phyloP scores from a whole-genome alignment of 257 asterid species.

The Solanum clarkiae region DNA sequence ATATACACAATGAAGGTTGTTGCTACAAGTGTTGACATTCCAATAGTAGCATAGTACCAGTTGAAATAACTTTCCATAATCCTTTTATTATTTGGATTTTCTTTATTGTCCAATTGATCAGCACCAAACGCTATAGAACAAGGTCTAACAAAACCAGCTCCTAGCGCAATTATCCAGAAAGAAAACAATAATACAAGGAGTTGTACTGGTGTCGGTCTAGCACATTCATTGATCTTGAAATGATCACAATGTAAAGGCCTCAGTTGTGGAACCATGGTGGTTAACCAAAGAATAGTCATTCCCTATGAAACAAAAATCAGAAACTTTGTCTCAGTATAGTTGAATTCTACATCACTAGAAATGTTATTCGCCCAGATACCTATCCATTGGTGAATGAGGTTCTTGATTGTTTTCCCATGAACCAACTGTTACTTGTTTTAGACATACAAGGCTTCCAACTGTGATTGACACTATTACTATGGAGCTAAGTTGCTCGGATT shows the following conservation, averaged over 20 bases:
- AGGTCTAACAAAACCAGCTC: conserved; percentile 15
- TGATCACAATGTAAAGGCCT: conserved; percentile 5
- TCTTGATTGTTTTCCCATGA: not conserved
- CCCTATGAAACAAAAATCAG: not conserved
- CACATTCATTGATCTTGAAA: not conserved
- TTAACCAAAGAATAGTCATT: conserved; percentile 10
- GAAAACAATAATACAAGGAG: not conserved
- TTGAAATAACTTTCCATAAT: not conserved
- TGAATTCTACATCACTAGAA: not conserved
- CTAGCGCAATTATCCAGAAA: not conserved
- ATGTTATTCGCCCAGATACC: not conserved
- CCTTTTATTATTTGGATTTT: not conserved
- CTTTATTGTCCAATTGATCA: not conserved
- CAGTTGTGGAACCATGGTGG: not conserved
- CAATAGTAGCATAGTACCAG: conserved; percentile 8
- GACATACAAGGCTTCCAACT: not conserved
- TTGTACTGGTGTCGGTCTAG: not conserved
- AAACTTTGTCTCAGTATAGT: not conserved
- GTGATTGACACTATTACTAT: not conserved
- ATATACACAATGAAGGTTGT: conserved; percentile 7
- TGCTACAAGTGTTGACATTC: conserved; percentile 1
- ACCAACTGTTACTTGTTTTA: not conserved
- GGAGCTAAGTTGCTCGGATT: too few species aligned
- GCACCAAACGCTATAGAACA: conserved; percentile 8
- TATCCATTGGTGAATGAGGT: not conserved